A percentile compares a stretch with the other conserved stretches of the same genome.
Evolutionary conservation across 1,284 basidiomycete species (phyloP).

Genomic region (Retiboletus flavoniger): DNA sequence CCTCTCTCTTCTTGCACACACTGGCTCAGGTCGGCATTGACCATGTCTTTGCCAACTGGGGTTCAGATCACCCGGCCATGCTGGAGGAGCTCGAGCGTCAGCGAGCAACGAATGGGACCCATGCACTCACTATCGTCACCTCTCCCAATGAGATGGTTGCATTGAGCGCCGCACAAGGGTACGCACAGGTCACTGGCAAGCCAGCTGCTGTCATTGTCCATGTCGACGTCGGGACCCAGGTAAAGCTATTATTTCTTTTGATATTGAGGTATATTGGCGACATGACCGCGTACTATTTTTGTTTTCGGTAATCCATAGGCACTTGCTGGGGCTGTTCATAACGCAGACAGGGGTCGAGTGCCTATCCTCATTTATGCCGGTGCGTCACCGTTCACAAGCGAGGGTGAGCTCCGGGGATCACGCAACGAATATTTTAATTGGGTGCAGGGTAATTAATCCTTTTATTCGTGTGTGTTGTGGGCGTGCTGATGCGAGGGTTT

Average conservation of each 20-base stretch:
- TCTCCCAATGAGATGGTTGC: slow-evolving; percentile 78
- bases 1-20: slow-evolving; percentile 57
- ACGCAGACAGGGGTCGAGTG: slow-evolving; percentile 58
- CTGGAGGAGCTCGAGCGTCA: slow-evolving; percentile 66
- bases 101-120: slow-evolving; percentile 41
- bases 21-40: slow-evolving; percentile 61
- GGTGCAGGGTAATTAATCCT: slow-evolving; percentile 51
- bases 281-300: not conserved
- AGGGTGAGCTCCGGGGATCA: slow-evolving; percentile 56
- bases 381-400: slow-evolving; percentile 56
- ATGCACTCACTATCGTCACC: slow-evolving; percentile 52
- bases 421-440: slow-evolving; percentile 76
- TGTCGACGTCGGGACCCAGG: slow-evolving; percentile 73
- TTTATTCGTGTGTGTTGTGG: not conserved
- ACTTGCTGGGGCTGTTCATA: slow-evolving; percentile 70
- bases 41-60: slow-evolving; percentile 74
- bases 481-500: slow-evolving; percentile 1
- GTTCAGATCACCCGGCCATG: slow-evolving; percentile 69
- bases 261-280: not conserved
- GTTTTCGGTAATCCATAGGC: slow-evolving; percentile 40
- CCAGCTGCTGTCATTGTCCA: slow-evolving; percentile 72
- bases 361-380: slow-evolving; percentile 73
- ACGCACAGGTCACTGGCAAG: slow-evolving; percentile 60
- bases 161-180: slow-evolving; percentile 68
- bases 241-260: slow-evolving; percentile 17